Conservation (phyloP, 805 yeast species). For the Starmera amethionina region DNA sequence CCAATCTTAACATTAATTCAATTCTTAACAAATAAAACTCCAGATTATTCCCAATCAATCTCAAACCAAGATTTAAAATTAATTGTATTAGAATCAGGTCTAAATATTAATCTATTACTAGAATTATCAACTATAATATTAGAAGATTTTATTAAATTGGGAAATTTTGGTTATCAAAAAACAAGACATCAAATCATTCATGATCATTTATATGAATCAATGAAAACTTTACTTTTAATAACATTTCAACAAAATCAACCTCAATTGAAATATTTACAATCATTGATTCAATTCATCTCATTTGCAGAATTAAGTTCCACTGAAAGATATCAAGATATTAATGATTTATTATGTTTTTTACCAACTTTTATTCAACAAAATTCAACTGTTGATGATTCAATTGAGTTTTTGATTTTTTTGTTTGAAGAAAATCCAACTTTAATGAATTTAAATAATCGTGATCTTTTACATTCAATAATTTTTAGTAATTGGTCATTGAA, state of each 20-base stretch:
- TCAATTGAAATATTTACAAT: slow-evolving; percentile 3
- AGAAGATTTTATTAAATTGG: slow-evolving; percentile 38
- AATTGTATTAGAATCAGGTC: slow-evolving; percentile 1
- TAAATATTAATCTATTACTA: slow-evolving; percentile 11
- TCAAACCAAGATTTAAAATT: neutral
- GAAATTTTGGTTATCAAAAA: slow-evolving; percentile 14
- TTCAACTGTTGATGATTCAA: slow-evolving; percentile 5
- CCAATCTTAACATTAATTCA: slow-evolving; percentile 26
- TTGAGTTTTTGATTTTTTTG: slow-evolving; percentile 11
- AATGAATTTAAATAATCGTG: slow-evolving; percentile 8
- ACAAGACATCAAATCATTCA: slow-evolving; percentile 31
- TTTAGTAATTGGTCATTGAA: slow-evolving; percentile 36
- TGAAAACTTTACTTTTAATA: slow-evolving; percentile 13
- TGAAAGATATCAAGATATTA: slow-evolving; percentile 13
- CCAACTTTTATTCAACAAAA: slow-evolving; percentile 4
- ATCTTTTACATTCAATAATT: slow-evolving; percentile 19
- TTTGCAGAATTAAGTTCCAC: slow-evolving; percentile 21
- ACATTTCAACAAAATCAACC: slow-evolving; percentile 8
- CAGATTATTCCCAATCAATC: slow-evolving; percentile 1
- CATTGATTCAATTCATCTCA: slow-evolving; percentile 30
- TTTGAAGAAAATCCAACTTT: slow-evolving; percentile 20
- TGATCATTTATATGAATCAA: slow-evolving; percentile 22
- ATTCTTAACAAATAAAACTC: slow-evolving; percentile 8
- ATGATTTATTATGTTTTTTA: slow-evolving; percentile 11
- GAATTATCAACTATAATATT: slow-evolving; percentile 35